Evolutionary conservation across 1,284 basidiomycete genomes (phyloP).

Genomic region (Tilletia setariae): DNA sequence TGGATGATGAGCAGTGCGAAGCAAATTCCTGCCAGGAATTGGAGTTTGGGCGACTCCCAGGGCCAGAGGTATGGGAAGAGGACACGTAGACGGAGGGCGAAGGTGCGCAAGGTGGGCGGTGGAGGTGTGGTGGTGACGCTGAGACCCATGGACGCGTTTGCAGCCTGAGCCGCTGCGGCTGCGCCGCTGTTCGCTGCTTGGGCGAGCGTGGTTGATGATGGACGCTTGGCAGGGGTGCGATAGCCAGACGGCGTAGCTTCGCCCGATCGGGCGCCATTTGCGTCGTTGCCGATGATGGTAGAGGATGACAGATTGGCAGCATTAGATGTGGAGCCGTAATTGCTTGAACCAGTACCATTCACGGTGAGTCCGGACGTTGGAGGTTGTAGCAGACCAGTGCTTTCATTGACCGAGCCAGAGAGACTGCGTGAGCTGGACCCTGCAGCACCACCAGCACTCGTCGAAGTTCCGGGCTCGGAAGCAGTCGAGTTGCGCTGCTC

Average conservation of each 20-base stretch:
- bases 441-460: not conserved
- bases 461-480: not conserved
- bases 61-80: constrained; percentile 81
- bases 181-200: constrained; percentile 8
- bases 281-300: not conserved
- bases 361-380: constrained; percentile 12
- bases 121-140: constrained; percentile 38
- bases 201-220: constrained; percentile 15
- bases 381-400: not conserved
- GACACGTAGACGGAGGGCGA: constrained; percentile 58
- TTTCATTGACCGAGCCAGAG: not conserved
- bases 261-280: not conserved
- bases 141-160: constrained; percentile 46
- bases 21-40: constrained; percentile 69
- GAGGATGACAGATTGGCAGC: not conserved
- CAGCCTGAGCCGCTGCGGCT: constrained; percentile 20
- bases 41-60: constrained; percentile 64
- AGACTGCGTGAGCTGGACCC: not conserved
- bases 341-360: not conserved
- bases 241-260: not conserved
- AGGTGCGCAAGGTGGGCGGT: constrained; percentile 41
- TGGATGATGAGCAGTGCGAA: constrained; percentile 68
- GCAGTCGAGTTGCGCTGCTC: not conserved
- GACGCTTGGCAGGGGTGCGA: not conserved
- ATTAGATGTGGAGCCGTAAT: constrained; percentile 24